Percentiles rank a stretch among this genome's conserved stretches.
These are phyloP conservation scores for Alnus rubra DNA, from an alignment of 306 rosid species.

Conservation along the genomic window DNA sequence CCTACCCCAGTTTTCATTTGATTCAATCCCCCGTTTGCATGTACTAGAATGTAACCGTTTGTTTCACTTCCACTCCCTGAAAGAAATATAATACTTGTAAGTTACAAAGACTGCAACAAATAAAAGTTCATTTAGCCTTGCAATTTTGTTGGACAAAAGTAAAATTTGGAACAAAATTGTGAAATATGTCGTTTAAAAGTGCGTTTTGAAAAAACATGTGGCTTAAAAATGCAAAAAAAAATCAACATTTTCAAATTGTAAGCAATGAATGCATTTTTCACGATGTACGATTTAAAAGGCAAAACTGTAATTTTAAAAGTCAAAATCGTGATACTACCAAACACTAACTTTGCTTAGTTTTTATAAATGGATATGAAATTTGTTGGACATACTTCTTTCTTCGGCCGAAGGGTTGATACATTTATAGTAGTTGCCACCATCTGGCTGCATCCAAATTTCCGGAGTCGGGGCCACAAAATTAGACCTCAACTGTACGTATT, in stretches of 20 bases:
- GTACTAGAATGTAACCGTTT: conserved; percentile 57
- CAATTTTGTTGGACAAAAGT: not conserved
- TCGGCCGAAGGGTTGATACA: conserved; percentile 36
- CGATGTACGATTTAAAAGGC: too few species aligned
- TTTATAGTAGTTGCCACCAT: conserved; percentile 34
- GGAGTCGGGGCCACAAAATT: conserved; percentile 46
- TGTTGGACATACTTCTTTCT: conserved; percentile 35
- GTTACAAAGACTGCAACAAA: conserved; percentile 16
- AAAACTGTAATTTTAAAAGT: too few species aligned
- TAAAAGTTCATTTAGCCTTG: too few species aligned
- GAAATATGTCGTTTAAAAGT: not conserved
- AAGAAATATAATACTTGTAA: conserved; percentile 18
- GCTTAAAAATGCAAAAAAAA: too few species aligned
- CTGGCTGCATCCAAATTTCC: conserved; percentile 60
- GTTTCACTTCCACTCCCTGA: conserved; percentile 40
- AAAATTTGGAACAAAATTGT: conserved; percentile 5
- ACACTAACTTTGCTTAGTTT: too few species aligned
- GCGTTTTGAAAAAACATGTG: too few species aligned
- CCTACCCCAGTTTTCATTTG: conserved; percentile 77
- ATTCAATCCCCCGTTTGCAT: conserved; percentile 75
- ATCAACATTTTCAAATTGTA: too few species aligned
- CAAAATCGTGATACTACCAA: too few species aligned
- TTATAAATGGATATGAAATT: not conserved
- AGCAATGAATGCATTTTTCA: too few species aligned
- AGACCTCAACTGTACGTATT: not conserved